A percentile compares a stretch with the other conserved stretches of the same genome.
Conservation (phyloP, 2,329 filamentous ascomycete genomes). For the Colletotrichum camelliae region DNA sequence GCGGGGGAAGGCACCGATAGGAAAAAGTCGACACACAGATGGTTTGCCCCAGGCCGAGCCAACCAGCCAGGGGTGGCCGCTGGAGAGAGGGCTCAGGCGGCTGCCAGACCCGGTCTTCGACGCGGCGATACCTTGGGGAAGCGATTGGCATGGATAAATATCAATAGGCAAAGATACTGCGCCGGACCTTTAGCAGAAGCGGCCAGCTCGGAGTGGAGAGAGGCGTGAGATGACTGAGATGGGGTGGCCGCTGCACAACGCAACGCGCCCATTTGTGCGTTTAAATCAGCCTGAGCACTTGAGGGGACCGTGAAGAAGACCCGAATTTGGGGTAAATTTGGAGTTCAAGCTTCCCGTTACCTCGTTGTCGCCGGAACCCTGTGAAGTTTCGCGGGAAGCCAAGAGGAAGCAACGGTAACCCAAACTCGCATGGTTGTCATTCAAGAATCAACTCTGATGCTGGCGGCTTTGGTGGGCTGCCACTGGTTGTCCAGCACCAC, state of each 20-base stretch:
- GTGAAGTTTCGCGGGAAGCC: background rate
- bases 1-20: conserved; percentile 12
- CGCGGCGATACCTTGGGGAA: background rate
- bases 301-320: background rate
- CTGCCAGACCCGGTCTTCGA: background rate
- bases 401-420: background rate
- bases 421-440: background rate
- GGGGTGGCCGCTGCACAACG: background rate
- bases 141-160: conserved; percentile 14
- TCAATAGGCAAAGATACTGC: background rate
- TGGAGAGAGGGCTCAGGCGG: background rate
- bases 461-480: conserved; percentile 15
- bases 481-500: conserved; percentile 1
- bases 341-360: background rate
- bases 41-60: background rate
- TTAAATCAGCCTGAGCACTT: conserved; percentile 15
- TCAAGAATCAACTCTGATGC: background rate
- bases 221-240: background rate
- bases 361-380: background rate
- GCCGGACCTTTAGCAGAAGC: background rate
- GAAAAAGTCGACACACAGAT: conserved; percentile 14
- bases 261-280: conserved; percentile 23
- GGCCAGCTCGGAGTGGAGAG: background rate
- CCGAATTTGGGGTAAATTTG: background rate
- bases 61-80: background rate